phyloP scores from a whole-genome alignment of 2,329 filamentous ascomycete species.

The Colletotrichum sidae region DNA sequence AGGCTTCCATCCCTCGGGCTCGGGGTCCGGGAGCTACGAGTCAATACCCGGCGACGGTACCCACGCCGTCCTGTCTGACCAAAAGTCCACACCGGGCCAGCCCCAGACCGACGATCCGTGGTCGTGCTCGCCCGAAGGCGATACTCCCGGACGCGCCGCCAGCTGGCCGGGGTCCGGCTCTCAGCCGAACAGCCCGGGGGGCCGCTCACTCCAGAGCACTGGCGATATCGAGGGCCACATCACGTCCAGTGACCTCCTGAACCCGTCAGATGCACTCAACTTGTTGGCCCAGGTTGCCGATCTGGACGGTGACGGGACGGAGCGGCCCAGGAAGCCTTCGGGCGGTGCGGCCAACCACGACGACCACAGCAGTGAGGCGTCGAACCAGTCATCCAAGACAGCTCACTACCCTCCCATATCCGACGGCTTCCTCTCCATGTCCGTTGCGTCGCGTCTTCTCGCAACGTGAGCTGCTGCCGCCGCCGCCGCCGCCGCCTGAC shows the following conservation, averaged over 20 bases:
- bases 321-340: conserved; percentile 23
- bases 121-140: conserved; percentile 37
- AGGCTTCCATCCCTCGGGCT: neutral
- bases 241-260: conserved; percentile 53
- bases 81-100: conserved; percentile 5
- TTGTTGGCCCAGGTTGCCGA: conserved; percentile 55
- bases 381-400: conserved; percentile 10
- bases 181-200: conserved; percentile 37
- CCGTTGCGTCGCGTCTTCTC: conserved; percentile 36
- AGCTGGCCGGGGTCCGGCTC: conserved; percentile 31
- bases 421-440: conserved; percentile 43
- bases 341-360: conserved; percentile 30
- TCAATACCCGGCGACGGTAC: neutral
- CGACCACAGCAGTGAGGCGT: conserved; percentile 19
- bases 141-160: conserved; percentile 20
- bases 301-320: conserved; percentile 43
- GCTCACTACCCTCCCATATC: conserved; percentile 48
- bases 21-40: neutral
- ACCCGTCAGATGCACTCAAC: conserved; percentile 55
- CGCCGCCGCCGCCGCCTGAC: conserved; percentile 41
- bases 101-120: conserved; percentile 34
- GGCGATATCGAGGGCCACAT: conserved; percentile 52
- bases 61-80: neutral
- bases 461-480: conserved; percentile 25
- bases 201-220: conserved; percentile 29